Evolutionary conservation across 148 eudicot genomes (phyloP).

Genomic region (Camellia lanceoleosa): DNA sequence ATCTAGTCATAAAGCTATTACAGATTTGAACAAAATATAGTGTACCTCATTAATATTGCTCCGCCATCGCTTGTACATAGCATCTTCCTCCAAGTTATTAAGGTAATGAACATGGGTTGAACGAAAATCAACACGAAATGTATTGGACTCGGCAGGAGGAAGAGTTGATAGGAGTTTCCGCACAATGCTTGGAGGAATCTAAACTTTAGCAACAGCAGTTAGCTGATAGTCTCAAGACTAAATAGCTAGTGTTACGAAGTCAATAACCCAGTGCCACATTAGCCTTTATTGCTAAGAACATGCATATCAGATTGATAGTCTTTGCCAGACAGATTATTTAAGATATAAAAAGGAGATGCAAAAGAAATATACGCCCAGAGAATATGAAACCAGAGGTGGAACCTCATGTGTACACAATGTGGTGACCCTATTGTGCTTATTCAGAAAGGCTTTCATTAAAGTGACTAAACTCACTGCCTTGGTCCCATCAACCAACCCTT

Average conservation of each 20-base stretch:
- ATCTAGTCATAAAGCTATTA: background rate
- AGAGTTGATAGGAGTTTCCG: constrained; percentile 71
- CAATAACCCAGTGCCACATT: background rate
- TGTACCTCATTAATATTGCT: constrained; percentile 92
- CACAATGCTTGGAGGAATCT: constrained; percentile 74
- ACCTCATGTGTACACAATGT: background rate
- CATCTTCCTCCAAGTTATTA: constrained; percentile 89
- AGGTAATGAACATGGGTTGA: constrained; percentile 89
- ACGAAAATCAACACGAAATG: constrained; percentile 88
- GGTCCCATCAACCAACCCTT: no score
- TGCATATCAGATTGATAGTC: background rate
- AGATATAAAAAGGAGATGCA: constrained; percentile 2
- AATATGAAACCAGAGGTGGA: background rate
- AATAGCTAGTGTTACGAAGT: constrained; percentile 4
- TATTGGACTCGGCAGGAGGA: constrained; percentile 66
- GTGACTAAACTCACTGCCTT: no score
- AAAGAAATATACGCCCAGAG: background rate
- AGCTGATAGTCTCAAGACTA: background rate
- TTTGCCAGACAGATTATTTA: background rate
- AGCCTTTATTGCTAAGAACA: background rate
- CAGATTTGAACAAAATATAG: background rate
- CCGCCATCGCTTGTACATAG: constrained; percentile 90
- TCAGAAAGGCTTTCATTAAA: no score
- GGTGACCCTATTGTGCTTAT: no score
- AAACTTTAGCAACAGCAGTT: constrained; percentile 19